phyloP scores from a whole-genome alignment of 176 grass and related monocot genomes.

The Melocanna baccifera region DNA sequence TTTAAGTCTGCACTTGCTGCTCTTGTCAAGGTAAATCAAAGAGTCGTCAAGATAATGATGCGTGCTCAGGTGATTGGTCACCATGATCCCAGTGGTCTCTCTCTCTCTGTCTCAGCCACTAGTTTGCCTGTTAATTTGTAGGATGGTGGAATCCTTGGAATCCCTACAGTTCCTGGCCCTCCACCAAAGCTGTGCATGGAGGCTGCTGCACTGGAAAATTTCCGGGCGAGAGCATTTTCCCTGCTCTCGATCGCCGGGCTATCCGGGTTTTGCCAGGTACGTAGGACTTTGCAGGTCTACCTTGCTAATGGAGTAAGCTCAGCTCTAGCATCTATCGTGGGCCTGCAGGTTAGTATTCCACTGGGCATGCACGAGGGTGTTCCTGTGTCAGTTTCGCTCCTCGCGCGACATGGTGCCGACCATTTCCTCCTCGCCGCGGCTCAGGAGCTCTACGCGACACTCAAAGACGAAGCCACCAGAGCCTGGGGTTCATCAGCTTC shows the following conservation, averaged over 20 bases:
- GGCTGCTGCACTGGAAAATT: conserved; percentile 39
- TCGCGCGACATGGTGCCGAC: conserved; percentile 61
- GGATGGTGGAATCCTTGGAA: conserved; percentile 65
- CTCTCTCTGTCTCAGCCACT: too few relatives aligned
- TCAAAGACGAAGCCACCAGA: conserved; percentile 55
- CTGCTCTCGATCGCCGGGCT: conserved; percentile 80
- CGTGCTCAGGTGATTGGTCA: background rate
- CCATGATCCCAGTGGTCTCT: background rate
- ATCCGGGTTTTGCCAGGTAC: conserved; percentile 84
- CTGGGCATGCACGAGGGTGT: too few relatives aligned
- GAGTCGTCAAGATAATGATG: background rate
- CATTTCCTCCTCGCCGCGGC: conserved; percentile 61
- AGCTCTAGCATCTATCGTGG: background rate
- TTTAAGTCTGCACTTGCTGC: conserved; percentile 48
- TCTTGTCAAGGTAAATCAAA: conserved; percentile 54
- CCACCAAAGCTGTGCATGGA: conserved; percentile 73
- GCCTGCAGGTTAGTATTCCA: conserved; percentile 66
- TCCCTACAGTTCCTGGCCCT: conserved; percentile 72
- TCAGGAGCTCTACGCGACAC: conserved; percentile 47
- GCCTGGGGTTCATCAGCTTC: conserved; percentile 26
- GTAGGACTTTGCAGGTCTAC: background rate
- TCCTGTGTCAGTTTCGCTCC: conserved; percentile 76
- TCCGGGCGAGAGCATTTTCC: conserved; percentile 65
- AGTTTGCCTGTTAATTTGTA: background rate
- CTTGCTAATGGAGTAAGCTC: background rate